Percentiles rank a stretch among this genome's conserved stretches.
Evolutionary conservation across 2,329 filamentous ascomycete genomes (phyloP).

Genomic region (Beauveria australis): DNA sequence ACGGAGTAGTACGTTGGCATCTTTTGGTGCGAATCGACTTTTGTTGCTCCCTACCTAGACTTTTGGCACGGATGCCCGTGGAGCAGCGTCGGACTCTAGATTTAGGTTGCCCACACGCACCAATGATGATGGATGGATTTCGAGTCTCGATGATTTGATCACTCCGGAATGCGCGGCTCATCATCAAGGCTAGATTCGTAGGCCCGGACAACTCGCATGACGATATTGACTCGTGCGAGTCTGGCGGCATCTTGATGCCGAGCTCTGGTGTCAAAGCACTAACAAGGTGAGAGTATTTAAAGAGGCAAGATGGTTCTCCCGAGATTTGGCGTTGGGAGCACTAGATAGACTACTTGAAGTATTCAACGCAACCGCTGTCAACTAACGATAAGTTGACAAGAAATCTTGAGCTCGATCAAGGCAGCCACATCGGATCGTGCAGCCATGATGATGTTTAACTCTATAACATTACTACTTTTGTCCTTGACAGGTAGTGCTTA

Average conservation of each 20-base stretch:
- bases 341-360: too few relatives aligned
- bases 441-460: constrained; percentile 5
- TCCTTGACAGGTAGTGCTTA: constrained; percentile 1
- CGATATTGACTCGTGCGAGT: not conserved
- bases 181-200: not conserved
- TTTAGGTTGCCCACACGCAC: not conserved
- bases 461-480: not conserved
- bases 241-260: not conserved
- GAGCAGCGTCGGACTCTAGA: not conserved
- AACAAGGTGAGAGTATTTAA: not conserved
- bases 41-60: not conserved
- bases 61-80: not conserved
- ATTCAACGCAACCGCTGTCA: too few relatives aligned
- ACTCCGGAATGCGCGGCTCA: not conserved
- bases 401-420: not conserved
- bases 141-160: not conserved
- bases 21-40: not conserved
- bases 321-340: too few relatives aligned
- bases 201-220: not conserved
- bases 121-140: not conserved
- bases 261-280: not conserved
- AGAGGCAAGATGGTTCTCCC: not conserved
- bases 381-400: too few relatives aligned
- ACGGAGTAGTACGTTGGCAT: not conserved
- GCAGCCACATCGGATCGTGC: not conserved